Conservation (phyloP, 202 grass and related monocot species). For the Elaeis oleifera region DNA sequence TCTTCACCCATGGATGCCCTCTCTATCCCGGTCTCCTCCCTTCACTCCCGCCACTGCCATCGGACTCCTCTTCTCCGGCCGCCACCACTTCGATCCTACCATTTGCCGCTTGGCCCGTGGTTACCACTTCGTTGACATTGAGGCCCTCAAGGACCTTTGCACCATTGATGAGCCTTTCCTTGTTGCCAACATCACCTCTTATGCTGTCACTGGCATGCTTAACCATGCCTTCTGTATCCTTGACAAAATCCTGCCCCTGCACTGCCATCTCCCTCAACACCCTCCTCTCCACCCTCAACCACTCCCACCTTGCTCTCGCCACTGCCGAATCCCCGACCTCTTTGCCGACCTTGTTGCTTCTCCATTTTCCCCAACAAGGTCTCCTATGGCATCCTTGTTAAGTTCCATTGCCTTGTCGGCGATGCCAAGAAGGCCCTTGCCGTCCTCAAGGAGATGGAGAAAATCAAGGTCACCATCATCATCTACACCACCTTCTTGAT, state of each 20-base stretch:
- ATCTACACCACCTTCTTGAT: slow-evolving; percentile 59
- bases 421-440: slow-evolving; percentile 37
- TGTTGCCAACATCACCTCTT: slow-evolving; percentile 50
- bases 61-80: slow-evolving; percentile 29
- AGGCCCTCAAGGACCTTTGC: slow-evolving; percentile 32
- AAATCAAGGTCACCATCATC: slow-evolving; percentile 37
- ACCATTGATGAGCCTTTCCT: slow-evolving; percentile 37
- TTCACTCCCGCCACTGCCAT: slow-evolving; percentile 22
- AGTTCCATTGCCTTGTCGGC: slow-evolving; percentile 32
- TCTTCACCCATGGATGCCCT: neutral
- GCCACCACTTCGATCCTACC: slow-evolving; percentile 39
- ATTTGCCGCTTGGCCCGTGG: slow-evolving; percentile 41
- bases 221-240: slow-evolving; percentile 43
- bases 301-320: slow-evolving; percentile 21
- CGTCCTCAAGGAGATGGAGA: slow-evolving; percentile 36
- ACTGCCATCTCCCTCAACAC: slow-evolving; percentile 57
- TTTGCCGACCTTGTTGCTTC: slow-evolving; percentile 46
- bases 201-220: slow-evolving; percentile 41
- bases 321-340: slow-evolving; percentile 25
- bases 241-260: slow-evolving; percentile 24
- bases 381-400: slow-evolving; percentile 56
- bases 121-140: slow-evolving; percentile 30
- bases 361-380: slow-evolving; percentile 40
- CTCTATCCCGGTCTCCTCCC: slow-evolving; percentile 18
- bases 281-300: slow-evolving; percentile 49